phyloP scores from a whole-genome alignment of 371 early-diverging fungal species.

The Haplosporangium sp. region DNA sequence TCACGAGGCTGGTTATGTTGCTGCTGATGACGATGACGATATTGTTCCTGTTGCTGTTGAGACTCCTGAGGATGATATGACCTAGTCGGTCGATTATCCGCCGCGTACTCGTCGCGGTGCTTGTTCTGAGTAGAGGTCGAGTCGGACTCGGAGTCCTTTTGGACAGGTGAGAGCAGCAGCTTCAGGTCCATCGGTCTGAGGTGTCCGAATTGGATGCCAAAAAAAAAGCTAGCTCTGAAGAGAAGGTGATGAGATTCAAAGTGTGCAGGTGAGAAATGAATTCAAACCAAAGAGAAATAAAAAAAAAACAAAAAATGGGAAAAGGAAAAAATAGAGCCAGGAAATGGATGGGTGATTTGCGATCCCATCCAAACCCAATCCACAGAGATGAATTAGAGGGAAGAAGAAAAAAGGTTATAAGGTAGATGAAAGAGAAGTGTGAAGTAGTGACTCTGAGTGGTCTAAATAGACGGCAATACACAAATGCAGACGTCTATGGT shows the following conservation, averaged over 20 bases:
- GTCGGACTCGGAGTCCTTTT: slow-evolving; percentile 48
- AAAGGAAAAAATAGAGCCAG: background rate
- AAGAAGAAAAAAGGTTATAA: background rate
- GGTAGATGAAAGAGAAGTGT: too few species aligned
- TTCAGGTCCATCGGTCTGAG: slow-evolving; percentile 45
- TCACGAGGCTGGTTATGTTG: slow-evolving; percentile 9
- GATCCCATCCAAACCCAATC: too few species aligned
- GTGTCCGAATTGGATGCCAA: background rate
- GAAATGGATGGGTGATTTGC: slow-evolving; percentile 1
- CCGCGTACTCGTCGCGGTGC: slow-evolving; percentile 31
- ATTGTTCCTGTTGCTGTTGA: slow-evolving; percentile 6
- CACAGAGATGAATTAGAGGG: background rate
- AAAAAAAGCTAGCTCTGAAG: slow-evolving; percentile 4
- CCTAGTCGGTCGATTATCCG: slow-evolving; percentile 27
- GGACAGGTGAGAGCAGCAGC: slow-evolving; percentile 44
- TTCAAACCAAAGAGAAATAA: slow-evolving; percentile 3
- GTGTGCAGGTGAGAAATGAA: slow-evolving; percentile 1
- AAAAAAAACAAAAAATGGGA: slow-evolving; percentile 1
- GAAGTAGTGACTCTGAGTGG: too few species aligned
- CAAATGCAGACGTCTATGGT: too few species aligned
- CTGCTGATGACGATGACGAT: slow-evolving; percentile 19
- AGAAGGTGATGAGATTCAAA: background rate
- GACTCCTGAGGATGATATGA: slow-evolving; percentile 18
- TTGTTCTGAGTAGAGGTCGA: slow-evolving; percentile 17
- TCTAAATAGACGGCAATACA: too few species aligned